phyloP scores from a whole-genome alignment of 1,139 yeast genomes.

The Casaregolazyma lundiana region DNA sequence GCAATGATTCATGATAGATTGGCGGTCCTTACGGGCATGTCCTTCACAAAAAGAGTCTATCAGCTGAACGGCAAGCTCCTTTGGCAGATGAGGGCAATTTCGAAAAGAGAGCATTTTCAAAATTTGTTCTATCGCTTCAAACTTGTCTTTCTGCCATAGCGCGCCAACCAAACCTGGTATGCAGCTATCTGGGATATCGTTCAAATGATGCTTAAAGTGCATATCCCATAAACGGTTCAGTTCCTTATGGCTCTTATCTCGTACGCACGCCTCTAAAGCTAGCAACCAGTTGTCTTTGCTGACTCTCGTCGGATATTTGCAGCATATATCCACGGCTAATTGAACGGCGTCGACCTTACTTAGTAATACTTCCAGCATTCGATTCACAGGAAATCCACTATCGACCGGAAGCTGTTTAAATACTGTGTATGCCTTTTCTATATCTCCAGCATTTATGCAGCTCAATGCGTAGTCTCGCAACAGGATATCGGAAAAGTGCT shows the following conservation, averaged over 20 bases:
- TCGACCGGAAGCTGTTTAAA: background rate
- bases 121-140: background rate
- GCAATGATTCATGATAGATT: background rate
- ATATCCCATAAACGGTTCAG: background rate
- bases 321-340: slow-evolving; percentile 1
- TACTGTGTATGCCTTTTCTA: slow-evolving; percentile 1
- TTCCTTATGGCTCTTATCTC: background rate
- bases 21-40: background rate
- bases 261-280: background rate
- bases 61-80: background rate
- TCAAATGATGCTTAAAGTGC: background rate
- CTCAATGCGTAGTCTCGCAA: slow-evolving; percentile 3
- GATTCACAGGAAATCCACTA: slow-evolving; percentile 5
- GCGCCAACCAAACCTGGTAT: background rate
- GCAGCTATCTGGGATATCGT: background rate
- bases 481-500: slow-evolving; percentile 1
- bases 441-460: slow-evolving; percentile 11
- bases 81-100: background rate
- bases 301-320: background rate
- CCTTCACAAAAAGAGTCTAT: background rate
- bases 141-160: background rate
- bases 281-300: background rate
- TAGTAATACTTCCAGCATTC: background rate
- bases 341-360: slow-evolving; percentile 4
- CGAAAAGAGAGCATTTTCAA: background rate